Conservation (phyloP, 305 asterid genomes). For the Andrographis paniculata region DNA sequence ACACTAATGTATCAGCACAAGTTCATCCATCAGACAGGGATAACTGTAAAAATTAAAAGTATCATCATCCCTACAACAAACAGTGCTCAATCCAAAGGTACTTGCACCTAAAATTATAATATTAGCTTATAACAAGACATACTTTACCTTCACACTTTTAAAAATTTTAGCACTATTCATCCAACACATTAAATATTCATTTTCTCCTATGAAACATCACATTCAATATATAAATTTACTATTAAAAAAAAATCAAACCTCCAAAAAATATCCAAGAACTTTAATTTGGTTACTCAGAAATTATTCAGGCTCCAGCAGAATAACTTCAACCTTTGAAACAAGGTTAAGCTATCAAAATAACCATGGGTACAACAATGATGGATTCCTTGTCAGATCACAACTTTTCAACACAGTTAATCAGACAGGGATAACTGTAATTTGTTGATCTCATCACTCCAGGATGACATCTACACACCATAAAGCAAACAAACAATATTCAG, state of each 20-base stretch:
- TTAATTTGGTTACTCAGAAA: too few species aligned
- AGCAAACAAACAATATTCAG: not conserved
- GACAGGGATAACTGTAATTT: conserved; percentile 59
- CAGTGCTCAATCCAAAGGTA: not conserved
- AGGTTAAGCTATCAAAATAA: not conserved
- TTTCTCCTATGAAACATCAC: too few species aligned
- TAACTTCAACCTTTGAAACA: not conserved
- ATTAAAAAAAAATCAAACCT: too few species aligned
- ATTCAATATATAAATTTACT: too few species aligned
- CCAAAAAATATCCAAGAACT: too few species aligned
- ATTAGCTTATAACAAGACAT: too few species aligned
- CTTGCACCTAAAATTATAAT: too few species aligned
- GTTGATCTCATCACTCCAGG: conserved; percentile 32
- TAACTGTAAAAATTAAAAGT: conserved; percentile 36
- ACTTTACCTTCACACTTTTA: too few species aligned
- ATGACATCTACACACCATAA: conserved; percentile 5
- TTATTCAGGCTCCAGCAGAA: too few species aligned
- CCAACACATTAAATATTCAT: too few species aligned
- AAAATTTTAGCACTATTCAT: too few species aligned
- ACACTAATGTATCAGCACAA: conserved; percentile 31
- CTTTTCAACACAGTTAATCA: conserved; percentile 29
- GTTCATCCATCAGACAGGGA: conserved; percentile 46
- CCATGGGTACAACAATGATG: not conserved
- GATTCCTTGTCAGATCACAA: conserved; percentile 43
- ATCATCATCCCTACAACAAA: conserved; percentile 26